These are phyloP conservation scores for Pythium brassicae DNA, from an alignment of 352 stramenopile species.

Conservation along the genomic window DNA sequence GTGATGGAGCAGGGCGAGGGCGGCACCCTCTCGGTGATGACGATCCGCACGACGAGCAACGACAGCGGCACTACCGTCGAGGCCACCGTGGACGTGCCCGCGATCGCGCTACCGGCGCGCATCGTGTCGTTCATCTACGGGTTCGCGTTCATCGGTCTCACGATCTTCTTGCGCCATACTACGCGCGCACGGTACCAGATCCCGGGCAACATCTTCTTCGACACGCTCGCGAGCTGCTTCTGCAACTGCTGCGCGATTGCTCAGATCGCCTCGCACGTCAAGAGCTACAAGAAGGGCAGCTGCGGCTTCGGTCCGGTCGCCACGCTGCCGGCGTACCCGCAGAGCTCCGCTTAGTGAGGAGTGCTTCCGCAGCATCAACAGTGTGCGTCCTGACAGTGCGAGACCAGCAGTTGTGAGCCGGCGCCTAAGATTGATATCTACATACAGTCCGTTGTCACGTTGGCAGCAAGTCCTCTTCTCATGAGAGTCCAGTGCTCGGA, in stretches of 20 bases:
- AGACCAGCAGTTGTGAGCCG: too few species aligned
- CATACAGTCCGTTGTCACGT: too few species aligned
- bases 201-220: slow-evolving; percentile 10
- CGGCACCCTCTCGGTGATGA: background rate
- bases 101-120: background rate
- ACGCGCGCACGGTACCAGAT: slow-evolving; percentile 10
- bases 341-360: background rate
- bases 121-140: background rate
- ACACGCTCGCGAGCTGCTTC: slow-evolving; percentile 12
- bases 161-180: slow-evolving; percentile 1
- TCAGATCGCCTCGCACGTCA: slow-evolving; percentile 22
- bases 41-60: background rate
- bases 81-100: background rate
- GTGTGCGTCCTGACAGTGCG: too few species aligned
- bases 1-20: background rate
- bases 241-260: slow-evolving; percentile 22
- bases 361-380: too few species aligned
- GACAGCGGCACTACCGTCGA: background rate
- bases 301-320: slow-evolving; percentile 16
- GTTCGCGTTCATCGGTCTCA: slow-evolving; percentile 1
- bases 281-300: slow-evolving; percentile 20
- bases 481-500: too few species aligned
- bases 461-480: too few species aligned
- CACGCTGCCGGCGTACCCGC: slow-evolving; percentile 12
- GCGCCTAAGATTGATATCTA: too few species aligned